These are phyloP conservation scores for Cadophora sp. DNA, from an alignment of 2,329 filamentous ascomycete genomes.

Conservation along the genomic window DNA sequence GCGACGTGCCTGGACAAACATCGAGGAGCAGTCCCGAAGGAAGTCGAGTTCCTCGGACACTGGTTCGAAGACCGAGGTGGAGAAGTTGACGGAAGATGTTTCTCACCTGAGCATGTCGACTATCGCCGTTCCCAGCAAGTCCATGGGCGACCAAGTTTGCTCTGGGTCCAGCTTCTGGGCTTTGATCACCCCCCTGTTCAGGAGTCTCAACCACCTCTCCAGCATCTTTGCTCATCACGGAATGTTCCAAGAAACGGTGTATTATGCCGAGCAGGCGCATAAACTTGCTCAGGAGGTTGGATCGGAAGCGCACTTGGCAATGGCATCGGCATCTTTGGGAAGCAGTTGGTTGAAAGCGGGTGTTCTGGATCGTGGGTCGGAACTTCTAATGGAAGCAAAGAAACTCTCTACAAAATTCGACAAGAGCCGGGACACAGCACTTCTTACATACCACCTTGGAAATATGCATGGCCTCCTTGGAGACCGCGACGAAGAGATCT, in stretches of 20 bases:
- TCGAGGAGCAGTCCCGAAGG: slow-evolving; percentile 41
- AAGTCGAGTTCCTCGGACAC: background rate
- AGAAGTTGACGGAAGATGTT: slow-evolving; percentile 43
- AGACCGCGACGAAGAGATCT: slow-evolving; percentile 55
- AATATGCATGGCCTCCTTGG: slow-evolving; percentile 58
- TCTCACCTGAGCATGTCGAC: slow-evolving; percentile 46
- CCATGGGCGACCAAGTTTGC: slow-evolving; percentile 40
- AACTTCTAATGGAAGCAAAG: slow-evolving; percentile 61
- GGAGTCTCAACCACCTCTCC: slow-evolving; percentile 75
- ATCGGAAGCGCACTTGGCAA: slow-evolving; percentile 53
- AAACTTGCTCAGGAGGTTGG: slow-evolving; percentile 64
- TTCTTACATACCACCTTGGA: slow-evolving; percentile 62
- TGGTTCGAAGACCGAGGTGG: slow-evolving; percentile 32
- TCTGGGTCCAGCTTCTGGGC: slow-evolving; percentile 79
- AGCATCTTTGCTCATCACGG: slow-evolving; percentile 83
- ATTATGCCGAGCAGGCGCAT: slow-evolving; percentile 84
- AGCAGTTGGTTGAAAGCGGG: slow-evolving; percentile 64
- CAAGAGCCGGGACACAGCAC: slow-evolving; percentile 53
- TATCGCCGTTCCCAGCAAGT: slow-evolving; percentile 51
- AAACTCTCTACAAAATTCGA: slow-evolving; percentile 56
- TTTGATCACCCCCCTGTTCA: slow-evolving; percentile 75
- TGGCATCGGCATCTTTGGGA: slow-evolving; percentile 61
- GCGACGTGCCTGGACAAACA: slow-evolving; percentile 48
- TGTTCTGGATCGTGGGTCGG: slow-evolving; percentile 62
- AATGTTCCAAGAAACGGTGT: slow-evolving; percentile 85